Base-by-base conservation (phyloP, 2,329 filamentous ascomycete species). In the Teratosphaeria viscida region DNA sequence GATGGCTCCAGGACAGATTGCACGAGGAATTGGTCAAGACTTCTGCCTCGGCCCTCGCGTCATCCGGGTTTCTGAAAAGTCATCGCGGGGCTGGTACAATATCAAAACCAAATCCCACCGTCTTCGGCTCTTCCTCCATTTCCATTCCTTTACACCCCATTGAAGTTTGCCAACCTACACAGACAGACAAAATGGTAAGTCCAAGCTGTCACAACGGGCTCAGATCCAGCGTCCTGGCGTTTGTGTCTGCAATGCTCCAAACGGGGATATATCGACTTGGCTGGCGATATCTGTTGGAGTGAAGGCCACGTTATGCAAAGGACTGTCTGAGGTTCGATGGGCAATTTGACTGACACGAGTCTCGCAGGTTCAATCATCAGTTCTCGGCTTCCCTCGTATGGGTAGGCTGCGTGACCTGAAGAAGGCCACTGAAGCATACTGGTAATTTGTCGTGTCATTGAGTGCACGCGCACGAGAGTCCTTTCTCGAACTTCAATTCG, bases 301-400 rank as follows among this genome's bases (percentile, higher is more conserved):
- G 29, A 32, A 32, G 29, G 37, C 37, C 37, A 43, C 37, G 16
- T 43, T 14, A 10, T 23, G 16, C 16, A 49, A 6, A 19, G 43
- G n/a, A 32, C n/a, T 8, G 43, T 23, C 43, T 5, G 16, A 19
- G 8, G n/a, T 19, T 23, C 7, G 2, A 49, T 11, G 43, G 19
- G n/a, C 43, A 23, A 0, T 49, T 6, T 49, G n/a, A 23, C 43
- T 49, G 43, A 56, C 55, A 54, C 19, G 60, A 55, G 61, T 63
- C 57, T 55, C 66, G 72, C 61, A 57, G 78, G 78, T 80, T 60
- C 76, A 79, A 67, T 80, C 78, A 67, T 83, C 94, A 70, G 84
- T 99, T 78, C 88, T 99, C 78, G 94, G 94, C 81, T 99, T 99
- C 85, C 94, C 94, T 78, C 92, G 94, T 76, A 96, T 97, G 90